A percentile compares a stretch with the other conserved stretches of the same genome.
Conservation (phyloP, 768 basidiomycete genomes). For the Psilocybe tampanensis region DNA sequence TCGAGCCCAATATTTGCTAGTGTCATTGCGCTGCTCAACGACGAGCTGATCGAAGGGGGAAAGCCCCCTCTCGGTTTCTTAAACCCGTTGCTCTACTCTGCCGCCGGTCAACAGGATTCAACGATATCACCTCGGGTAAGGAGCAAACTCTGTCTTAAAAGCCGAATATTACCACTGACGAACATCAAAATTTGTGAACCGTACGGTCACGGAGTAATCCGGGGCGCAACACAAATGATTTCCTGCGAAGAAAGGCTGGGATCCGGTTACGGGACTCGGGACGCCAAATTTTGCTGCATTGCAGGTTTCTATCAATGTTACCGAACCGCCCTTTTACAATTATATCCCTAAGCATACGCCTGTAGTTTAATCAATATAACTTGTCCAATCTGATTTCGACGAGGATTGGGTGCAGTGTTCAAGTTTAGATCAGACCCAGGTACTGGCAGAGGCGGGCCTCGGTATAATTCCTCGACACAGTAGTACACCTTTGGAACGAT, state of each 20-base stretch:
- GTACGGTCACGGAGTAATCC: too few species aligned
- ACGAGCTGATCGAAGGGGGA: conserved; percentile 42
- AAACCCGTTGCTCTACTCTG: conserved; percentile 33
- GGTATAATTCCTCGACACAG: too few species aligned
- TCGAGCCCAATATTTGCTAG: conserved; percentile 51
- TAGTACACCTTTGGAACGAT: too few species aligned
- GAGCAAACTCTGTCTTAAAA: too few species aligned
- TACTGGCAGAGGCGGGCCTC: too few species aligned
- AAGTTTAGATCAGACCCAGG: too few species aligned
- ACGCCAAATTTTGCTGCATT: conserved; percentile 35
- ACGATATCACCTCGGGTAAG: conserved; percentile 40
- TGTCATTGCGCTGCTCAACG: conserved; percentile 54
- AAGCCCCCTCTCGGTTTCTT: conserved; percentile 51
- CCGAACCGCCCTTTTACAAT: background rate
- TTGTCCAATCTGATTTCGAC: background rate
- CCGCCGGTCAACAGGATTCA: conserved; percentile 37
- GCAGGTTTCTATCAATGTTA: conserved; percentile 3
- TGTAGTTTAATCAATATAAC: background rate
- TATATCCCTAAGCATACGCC: background rate
- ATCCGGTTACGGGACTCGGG: conserved; percentile 41
- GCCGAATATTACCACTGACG: too few species aligned
- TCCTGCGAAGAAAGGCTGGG: conserved; percentile 38
- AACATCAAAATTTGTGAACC: too few species aligned
- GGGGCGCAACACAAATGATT: conserved; percentile 27
- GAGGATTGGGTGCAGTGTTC: too few species aligned